Percentiles rank a stretch among this genome's conserved stretches.
Conservation (phyloP, 2,329 filamentous ascomycete genomes). For the Xylaria sp. region DNA sequence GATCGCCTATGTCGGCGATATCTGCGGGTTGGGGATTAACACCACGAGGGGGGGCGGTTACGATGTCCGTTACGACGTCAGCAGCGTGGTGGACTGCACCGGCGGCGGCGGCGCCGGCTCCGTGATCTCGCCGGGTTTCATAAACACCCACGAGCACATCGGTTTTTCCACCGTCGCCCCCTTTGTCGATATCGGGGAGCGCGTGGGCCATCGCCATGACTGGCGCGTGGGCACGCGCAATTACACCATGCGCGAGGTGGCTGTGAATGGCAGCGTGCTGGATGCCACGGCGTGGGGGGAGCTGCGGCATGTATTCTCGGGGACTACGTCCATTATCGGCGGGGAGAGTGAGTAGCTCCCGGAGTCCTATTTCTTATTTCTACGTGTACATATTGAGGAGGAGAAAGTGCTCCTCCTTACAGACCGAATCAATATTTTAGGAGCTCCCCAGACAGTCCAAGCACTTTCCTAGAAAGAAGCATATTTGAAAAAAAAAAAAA, state of each 20-base stretch:
- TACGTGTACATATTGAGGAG: no score
- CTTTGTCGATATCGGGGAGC: conserved; percentile 42
- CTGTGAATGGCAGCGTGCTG: conserved; percentile 41
- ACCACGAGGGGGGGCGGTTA: not conserved
- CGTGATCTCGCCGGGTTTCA: conserved; percentile 48
- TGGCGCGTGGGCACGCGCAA: conserved; percentile 46
- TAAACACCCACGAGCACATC: conserved; percentile 50
- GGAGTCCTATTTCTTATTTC: not conserved
- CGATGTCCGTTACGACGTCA: not conserved
- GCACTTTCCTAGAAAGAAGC: not conserved
- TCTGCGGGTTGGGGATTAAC: conserved; percentile 28
- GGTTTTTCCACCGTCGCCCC: conserved; percentile 44
- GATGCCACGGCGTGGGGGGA: conserved; percentile 46
- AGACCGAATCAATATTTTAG: not conserved
- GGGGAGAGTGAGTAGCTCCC: conserved; percentile 32
- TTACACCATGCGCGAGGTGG: conserved; percentile 37
- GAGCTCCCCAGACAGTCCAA: not conserved
- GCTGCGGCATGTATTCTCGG: conserved; percentile 49
- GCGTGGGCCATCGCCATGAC: conserved; percentile 46
- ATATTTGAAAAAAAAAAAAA: no score
- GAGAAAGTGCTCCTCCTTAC: no score
- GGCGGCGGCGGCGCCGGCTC: conserved; percentile 28
- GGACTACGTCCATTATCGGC: conserved; percentile 48
- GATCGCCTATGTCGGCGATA: conserved; percentile 39
- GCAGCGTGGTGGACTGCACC: conserved; percentile 44